These are phyloP conservation scores for Chlamydomonas sphaeroides DNA, from an alignment of 139 green algal genomes.

Conservation along the genomic window DNA sequence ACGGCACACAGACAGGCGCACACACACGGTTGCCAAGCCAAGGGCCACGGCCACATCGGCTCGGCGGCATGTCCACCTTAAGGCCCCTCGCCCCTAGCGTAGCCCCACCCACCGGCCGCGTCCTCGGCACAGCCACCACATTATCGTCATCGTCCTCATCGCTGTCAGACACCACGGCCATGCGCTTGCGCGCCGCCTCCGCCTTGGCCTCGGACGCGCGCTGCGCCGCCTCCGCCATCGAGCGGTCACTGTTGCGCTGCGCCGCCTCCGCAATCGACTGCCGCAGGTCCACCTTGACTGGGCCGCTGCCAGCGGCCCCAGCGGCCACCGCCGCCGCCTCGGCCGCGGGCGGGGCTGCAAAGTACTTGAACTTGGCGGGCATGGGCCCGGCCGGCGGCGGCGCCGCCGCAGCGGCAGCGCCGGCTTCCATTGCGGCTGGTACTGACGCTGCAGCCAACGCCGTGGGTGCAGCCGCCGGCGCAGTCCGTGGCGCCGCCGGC, in stretches of 20 bases:
- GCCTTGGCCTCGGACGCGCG: conserved; percentile 14
- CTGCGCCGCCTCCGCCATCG: neutral
- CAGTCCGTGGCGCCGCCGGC: too few species aligned
- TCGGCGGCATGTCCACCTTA: too few species aligned
- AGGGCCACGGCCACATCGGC: too few species aligned
- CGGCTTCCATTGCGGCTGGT: neutral
- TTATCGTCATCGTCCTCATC: neutral
- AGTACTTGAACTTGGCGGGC: conserved; percentile 41
- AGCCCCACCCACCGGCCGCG: neutral
- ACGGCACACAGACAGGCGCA: too few species aligned
- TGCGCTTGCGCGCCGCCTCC: neutral
- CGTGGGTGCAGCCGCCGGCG: neutral
- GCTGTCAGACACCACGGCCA: neutral
- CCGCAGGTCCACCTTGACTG: conserved; percentile 23
- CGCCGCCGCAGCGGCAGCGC: too few species aligned
- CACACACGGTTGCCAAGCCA: too few species aligned
- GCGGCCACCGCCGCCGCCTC: neutral
- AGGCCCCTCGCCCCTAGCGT: too few species aligned
- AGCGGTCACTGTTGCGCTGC: neutral
- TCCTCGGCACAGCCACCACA: neutral
- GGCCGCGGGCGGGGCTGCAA: neutral
- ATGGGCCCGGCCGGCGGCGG: neutral
- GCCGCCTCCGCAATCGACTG: conserved; percentile 9
- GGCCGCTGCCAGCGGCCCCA: neutral
- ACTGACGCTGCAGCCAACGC: too few species aligned